Percentiles rank a stretch among this genome's conserved stretches.
Evolutionary conservation across 305 asterid species (phyloP).

Genomic region (Fraxinus velutina): DNA sequence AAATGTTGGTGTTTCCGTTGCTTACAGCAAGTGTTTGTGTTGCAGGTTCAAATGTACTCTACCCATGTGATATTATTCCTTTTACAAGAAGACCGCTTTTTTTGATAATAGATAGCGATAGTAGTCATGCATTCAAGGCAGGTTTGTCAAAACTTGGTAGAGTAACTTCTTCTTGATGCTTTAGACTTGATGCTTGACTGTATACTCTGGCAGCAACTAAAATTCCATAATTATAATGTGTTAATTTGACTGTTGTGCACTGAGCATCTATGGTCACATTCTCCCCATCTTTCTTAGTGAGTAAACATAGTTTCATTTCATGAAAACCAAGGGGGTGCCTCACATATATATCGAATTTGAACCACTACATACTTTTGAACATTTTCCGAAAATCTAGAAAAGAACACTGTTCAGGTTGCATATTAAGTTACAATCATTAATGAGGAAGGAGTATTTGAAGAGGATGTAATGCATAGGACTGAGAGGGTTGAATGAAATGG

Average conservation of each 20-base stretch:
- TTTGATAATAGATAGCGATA: constrained; percentile 83
- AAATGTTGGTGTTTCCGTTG: constrained; percentile 16
- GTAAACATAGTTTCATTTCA: not conserved
- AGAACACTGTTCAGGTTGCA: not conserved
- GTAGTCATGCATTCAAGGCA: constrained; percentile 99
- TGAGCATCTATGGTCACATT: not conserved
- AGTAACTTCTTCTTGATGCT: constrained; percentile 24
- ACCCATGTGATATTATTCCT: constrained; percentile 89
- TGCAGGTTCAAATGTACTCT: constrained; percentile 74
- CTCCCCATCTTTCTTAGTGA: not conserved
- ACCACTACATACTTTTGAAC: not conserved
- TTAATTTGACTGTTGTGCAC: constrained; percentile 2
- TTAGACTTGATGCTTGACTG: constrained; percentile 13
- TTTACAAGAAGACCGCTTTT: constrained; percentile 91
- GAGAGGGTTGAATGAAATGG: not conserved
- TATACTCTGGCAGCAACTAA: constrained; percentile 18
- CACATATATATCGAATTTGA: not conserved
- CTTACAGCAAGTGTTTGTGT: constrained; percentile 19
- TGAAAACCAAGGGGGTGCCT: not conserved
- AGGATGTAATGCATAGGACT: not conserved
- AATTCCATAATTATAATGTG: constrained; percentile 6
- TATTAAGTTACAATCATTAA: not conserved
- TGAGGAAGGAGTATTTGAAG: not conserved
- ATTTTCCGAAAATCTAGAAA: not conserved
- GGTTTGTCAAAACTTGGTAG: constrained; percentile 87